phyloP scores from a whole-genome alignment of 768 basidiomycete genomes.

The Tephrocybe sp. region DNA sequence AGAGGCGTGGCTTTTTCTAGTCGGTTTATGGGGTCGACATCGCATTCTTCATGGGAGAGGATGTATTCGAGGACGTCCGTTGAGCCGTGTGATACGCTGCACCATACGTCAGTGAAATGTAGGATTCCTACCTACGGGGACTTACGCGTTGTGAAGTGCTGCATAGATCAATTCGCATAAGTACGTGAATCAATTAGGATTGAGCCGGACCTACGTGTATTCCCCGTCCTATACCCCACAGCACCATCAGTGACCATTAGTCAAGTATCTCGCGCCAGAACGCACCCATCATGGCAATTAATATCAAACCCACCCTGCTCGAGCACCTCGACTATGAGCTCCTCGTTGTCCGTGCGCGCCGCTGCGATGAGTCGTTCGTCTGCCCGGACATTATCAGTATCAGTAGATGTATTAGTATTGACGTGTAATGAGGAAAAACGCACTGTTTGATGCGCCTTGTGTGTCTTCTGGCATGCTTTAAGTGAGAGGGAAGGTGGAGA shows the following conservation, averaged over 20 bases:
- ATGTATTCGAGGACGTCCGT: constrained; percentile 69
- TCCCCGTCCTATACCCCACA: constrained; percentile 54
- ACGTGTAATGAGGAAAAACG: constrained; percentile 11
- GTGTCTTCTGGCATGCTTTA: constrained; percentile 16
- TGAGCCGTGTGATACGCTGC: constrained; percentile 56
- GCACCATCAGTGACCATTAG: constrained; percentile 1
- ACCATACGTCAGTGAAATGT: no score
- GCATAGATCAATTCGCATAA: not conserved
- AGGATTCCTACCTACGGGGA: no score
- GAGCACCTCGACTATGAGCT: constrained; percentile 61
- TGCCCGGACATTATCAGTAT: constrained; percentile 28
- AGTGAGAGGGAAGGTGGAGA: not conserved
- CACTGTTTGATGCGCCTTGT: constrained; percentile 28
- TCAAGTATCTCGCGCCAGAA: constrained; percentile 15
- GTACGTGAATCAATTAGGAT: not conserved
- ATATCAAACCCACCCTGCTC: constrained; percentile 61
- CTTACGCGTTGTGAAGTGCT: constrained; percentile 79
- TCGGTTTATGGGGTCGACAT: constrained; percentile 77
- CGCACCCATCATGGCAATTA: constrained; percentile 79
- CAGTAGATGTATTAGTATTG: not conserved
- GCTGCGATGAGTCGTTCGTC: constrained; percentile 75
- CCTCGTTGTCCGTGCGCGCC: constrained; percentile 73
- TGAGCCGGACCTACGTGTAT: constrained; percentile 60
- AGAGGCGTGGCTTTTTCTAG: constrained; percentile 74
- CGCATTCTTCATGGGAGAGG: constrained; percentile 72